phyloP scores from a whole-genome alignment of 176 grass and related monocot genomes.

The Avena eriantha region DNA sequence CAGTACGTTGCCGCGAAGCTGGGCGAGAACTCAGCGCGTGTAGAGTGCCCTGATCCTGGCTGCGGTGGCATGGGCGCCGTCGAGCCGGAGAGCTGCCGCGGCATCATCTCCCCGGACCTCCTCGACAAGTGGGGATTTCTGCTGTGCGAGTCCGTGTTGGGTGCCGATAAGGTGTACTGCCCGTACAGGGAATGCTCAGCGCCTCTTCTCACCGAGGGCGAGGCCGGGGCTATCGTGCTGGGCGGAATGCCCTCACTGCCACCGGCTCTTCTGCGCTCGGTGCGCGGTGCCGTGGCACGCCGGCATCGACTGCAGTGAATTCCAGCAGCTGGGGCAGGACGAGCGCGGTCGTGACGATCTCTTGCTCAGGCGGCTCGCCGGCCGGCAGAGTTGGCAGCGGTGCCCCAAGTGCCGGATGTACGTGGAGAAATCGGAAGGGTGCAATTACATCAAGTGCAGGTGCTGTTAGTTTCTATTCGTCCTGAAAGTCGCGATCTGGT shows the following conservation, averaged over 20 bases:
- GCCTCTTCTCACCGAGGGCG: background rate
- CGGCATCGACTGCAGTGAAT: background rate
- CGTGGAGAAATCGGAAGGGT: slow-evolving; percentile 9
- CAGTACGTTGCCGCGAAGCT: slow-evolving; percentile 9
- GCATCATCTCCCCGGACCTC: background rate
- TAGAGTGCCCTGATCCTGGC: background rate
- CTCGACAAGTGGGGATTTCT: background rate
- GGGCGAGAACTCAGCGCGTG: background rate
- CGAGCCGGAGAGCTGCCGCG: background rate
- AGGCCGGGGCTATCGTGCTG: background rate
- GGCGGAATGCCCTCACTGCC: background rate
- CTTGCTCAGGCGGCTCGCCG: background rate
- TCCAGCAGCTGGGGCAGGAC: slow-evolving; percentile 2
- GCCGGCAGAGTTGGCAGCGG: background rate
- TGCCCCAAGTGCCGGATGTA: slow-evolving; percentile 9
- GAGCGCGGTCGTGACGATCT: background rate
- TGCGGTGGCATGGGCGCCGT: background rate
- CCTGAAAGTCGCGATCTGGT: background rate
- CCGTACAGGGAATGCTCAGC: background rate
- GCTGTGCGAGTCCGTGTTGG: background rate
- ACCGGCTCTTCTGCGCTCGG: background rate
- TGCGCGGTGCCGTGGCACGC: background rate
- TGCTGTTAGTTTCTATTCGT: background rate
- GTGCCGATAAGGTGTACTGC: slow-evolving; percentile 1
- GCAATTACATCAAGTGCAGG: slow-evolving; percentile 10